Percentiles rank a stretch among this genome's conserved stretches.
Evolutionary conservation across 225 moss, liverwort and hornwort genomes (phyloP).

Genomic region (Physcomitrium patens): DNA sequence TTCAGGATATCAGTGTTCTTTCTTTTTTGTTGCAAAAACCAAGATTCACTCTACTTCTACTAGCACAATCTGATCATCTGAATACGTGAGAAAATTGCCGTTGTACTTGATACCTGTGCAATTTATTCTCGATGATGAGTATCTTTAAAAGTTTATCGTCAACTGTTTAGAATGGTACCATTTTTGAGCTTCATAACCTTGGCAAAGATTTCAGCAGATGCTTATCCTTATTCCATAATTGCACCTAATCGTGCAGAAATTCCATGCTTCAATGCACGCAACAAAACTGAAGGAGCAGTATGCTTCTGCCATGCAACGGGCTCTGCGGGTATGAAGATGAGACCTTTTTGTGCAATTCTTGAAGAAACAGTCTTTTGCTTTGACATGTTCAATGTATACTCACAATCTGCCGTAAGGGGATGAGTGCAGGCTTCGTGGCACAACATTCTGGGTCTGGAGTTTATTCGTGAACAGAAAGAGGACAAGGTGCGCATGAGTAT

Average conservation of each 20-base stretch:
- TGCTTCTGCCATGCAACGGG: conserved; percentile 48
- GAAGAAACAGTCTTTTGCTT: not conserved
- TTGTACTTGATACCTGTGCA: not conserved
- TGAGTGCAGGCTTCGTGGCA: conserved; percentile 53
- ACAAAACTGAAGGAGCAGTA: conserved; percentile 44
- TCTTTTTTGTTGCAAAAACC: not conserved
- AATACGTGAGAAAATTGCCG: not conserved
- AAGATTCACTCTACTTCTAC: too few species aligned
- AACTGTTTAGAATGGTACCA: not conserved
- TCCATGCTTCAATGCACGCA: conserved; percentile 40
- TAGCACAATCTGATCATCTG: too few species aligned
- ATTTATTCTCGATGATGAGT: not conserved
- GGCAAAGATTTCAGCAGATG: not conserved
- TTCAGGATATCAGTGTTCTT: not conserved
- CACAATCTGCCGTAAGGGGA: not conserved
- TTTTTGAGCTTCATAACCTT: not conserved
- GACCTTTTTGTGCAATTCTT: not conserved
- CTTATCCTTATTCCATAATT: too few species aligned
- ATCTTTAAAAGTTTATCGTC: not conserved
- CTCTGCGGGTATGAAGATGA: conserved; percentile 31
- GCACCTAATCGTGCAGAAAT: conserved; percentile 25
- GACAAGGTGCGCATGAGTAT: not conserved
- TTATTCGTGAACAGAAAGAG: conserved; percentile 32
- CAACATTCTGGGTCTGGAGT: conserved; percentile 42
- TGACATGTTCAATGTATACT: not conserved